A percentile compares a stretch with the other conserved stretches of the same genome.
Conservation (phyloP, 495 filamentous ascomycete genomes). For the Hypoxylon subgilvum region DNA sequence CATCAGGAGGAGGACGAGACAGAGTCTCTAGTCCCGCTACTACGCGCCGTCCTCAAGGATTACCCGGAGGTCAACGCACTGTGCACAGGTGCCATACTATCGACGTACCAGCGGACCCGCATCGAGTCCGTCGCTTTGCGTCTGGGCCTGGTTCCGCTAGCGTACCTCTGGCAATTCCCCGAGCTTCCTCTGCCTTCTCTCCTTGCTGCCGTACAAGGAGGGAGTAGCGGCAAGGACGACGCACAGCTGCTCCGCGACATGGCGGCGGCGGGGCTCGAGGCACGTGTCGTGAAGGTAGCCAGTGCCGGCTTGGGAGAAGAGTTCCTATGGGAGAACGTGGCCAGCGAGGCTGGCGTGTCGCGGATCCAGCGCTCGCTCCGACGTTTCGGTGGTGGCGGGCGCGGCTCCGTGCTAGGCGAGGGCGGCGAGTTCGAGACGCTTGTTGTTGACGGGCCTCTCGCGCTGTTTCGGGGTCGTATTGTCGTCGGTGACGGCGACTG, state of each 20-base stretch:
- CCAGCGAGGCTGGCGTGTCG: constrained; percentile 55
- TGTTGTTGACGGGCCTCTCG: constrained; percentile 76
- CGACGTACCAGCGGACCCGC: constrained; percentile 91
- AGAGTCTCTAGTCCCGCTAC: constrained; percentile 78
- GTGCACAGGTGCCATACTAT: constrained; percentile 88
- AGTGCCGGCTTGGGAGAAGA: constrained; percentile 83
- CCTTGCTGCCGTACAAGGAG: not conserved
- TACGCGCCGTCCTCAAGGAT: constrained; percentile 62
- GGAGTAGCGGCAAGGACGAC: constrained; percentile 31
- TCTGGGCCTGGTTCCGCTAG: constrained; percentile 77
- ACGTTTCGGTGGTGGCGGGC: constrained; percentile 66
- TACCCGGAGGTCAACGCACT: constrained; percentile 84
- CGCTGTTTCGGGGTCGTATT: constrained; percentile 74
- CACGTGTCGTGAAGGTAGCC: constrained; percentile 91
- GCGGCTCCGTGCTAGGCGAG: constrained; percentile 81
- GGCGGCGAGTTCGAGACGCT: constrained; percentile 97
- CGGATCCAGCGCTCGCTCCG: constrained; percentile 67
- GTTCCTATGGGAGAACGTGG: constrained; percentile 84
- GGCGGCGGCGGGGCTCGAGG: constrained; percentile 74
- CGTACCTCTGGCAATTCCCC: constrained; percentile 91
- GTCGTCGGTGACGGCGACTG: constrained; percentile 62
- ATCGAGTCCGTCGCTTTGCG: constrained; percentile 85
- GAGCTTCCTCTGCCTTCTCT: constrained; percentile 50
- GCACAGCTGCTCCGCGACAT: constrained; percentile 78
- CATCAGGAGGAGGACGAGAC: constrained; percentile 71